These are phyloP conservation scores for Rubia tinctorum DNA, from an alignment of 305 asterid species.

Conservation along the genomic window DNA sequence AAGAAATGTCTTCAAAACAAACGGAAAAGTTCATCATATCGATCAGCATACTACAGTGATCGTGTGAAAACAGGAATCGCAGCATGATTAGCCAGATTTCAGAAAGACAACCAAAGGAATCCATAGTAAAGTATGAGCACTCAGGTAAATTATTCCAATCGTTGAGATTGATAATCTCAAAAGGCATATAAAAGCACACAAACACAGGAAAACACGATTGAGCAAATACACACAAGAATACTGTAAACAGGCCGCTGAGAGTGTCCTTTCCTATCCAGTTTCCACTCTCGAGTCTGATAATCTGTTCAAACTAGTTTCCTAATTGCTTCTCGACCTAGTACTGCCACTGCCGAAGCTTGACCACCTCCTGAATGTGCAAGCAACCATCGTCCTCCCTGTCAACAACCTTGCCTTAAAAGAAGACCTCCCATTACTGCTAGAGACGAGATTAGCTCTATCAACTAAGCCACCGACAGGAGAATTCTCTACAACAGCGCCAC, in stretches of 20 bases:
- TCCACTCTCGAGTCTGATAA: conserved; percentile 23
- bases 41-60: not conserved
- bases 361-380: conserved; percentile 66
- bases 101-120: not conserved
- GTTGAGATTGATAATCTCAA: conserved; percentile 16
- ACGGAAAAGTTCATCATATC: not conserved
- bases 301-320: conserved; percentile 19
- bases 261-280: conserved; percentile 22
- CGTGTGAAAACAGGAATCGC: not conserved
- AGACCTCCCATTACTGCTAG: conserved; percentile 44
- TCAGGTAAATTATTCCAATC: conserved; percentile 7
- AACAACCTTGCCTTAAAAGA: conserved; percentile 58
- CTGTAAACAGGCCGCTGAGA: conserved; percentile 18
- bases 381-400: conserved; percentile 45
- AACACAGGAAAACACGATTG: conserved; percentile 19
- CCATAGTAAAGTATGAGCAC: conserved; percentile 11
- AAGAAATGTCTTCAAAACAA: not conserved
- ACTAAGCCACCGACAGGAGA: conserved; percentile 24
- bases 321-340: conserved; percentile 33
- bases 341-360: conserved; percentile 60
- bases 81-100: not conserved
- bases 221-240: conserved; percentile 13
- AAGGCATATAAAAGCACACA: conserved; percentile 27
- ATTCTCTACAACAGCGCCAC: conserved; percentile 40
- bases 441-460: conserved; percentile 28